These are phyloP conservation scores for Scedosporium aurantiacum DNA, from an alignment of 2,329 filamentous ascomycete species.

Conservation along the genomic window DNA sequence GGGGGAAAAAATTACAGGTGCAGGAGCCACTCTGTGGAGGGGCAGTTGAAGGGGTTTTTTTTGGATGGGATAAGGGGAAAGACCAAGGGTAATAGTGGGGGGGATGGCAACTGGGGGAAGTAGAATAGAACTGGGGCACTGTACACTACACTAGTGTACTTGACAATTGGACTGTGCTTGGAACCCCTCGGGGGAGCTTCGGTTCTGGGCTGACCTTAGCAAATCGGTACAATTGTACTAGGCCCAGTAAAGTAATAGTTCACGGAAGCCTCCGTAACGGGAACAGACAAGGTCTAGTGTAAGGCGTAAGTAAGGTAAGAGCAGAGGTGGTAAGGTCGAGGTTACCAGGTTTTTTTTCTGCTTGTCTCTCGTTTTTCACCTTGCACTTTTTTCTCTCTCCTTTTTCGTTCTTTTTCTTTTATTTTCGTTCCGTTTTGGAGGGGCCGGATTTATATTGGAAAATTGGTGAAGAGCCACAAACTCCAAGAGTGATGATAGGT, in stretches of 20 bases:
- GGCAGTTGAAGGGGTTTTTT: neutral
- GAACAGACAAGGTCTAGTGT: neutral
- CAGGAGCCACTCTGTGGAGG: neutral
- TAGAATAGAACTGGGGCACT: neutral
- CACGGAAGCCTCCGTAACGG: conserved; percentile 1
- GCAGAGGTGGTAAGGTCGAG: neutral
- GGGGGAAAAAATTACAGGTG: conserved; percentile 1
- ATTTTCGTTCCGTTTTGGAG: neutral
- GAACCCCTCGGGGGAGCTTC: neutral
- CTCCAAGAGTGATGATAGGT: neutral
- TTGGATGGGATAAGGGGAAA: neutral
- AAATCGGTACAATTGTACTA: neutral
- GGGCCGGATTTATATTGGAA: neutral
- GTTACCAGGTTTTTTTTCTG: neutral
- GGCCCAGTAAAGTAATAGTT: neutral
- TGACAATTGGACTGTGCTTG: neutral
- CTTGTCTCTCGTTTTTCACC: neutral
- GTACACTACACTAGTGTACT: neutral
- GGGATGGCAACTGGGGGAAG: neutral
- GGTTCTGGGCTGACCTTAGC: neutral
- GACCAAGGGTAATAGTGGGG: conserved; percentile 1
- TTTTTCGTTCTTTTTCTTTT: neutral
- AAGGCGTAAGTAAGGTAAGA: neutral
- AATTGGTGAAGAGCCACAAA: neutral
- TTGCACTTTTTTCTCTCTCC: neutral